A percentile compares a stretch with the other conserved stretches of the same genome.
These are phyloP conservation scores for Penicillium expansum DNA, from an alignment of 2,329 filamentous ascomycete species.

Conservation along the genomic window DNA sequence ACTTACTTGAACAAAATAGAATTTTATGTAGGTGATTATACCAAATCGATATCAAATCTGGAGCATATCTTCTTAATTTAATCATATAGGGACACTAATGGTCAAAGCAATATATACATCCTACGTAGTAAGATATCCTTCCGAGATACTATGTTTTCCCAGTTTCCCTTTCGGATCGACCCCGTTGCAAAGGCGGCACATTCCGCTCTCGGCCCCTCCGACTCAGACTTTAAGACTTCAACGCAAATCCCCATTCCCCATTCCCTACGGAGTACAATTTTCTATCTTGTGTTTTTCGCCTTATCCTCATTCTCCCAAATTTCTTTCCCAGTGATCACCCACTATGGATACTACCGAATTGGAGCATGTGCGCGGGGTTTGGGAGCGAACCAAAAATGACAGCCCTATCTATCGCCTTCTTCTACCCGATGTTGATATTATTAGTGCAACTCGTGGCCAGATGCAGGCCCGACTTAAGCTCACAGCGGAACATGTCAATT, in stretches of 20 bases:
- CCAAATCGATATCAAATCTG: background rate
- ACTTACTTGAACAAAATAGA: too few relatives aligned
- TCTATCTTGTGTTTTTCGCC: background rate
- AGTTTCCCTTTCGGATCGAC: background rate
- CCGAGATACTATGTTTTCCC: background rate
- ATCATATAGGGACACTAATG: background rate
- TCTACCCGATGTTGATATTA: conserved; percentile 6
- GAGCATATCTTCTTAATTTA: background rate
- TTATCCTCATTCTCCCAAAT: background rate
- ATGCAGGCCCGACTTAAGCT: conserved; percentile 10
- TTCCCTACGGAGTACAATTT: background rate
- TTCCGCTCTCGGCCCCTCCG: background rate
- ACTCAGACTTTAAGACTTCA: background rate
- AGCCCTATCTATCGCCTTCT: conserved; percentile 9
- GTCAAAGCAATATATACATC: background rate
- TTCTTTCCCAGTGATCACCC: background rate
- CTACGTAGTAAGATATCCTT: background rate
- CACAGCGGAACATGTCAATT: conserved; percentile 9
- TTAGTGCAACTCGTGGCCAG: conserved; percentile 1
- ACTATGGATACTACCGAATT: conserved; percentile 3
- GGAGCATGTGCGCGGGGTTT: conserved; percentile 8
- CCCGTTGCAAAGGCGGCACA: background rate
- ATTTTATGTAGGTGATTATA: too few relatives aligned
- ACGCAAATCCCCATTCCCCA: background rate
- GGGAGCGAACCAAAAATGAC: conserved; percentile 8